Conservation (phyloP, 768 basidiomycete species). For the Tremella yokohamensis region DNA sequence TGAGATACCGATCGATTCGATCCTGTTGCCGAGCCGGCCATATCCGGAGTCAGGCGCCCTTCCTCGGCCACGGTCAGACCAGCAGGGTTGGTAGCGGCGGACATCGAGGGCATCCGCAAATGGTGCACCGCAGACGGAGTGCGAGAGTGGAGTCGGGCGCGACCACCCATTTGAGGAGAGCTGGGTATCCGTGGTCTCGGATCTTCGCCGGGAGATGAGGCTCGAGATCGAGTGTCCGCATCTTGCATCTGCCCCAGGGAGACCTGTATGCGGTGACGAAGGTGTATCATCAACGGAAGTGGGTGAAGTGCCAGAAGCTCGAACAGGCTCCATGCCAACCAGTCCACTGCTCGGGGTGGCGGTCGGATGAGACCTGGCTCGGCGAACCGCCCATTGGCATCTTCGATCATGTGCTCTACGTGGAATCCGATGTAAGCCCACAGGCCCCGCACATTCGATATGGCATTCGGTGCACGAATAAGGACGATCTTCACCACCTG, state of each 20-base stretch:
- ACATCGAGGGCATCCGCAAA: slow-evolving; percentile 1
- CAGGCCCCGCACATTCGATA: slow-evolving; percentile 26
- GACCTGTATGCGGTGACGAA: slow-evolving; percentile 24
- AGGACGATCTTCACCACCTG: slow-evolving; percentile 40
- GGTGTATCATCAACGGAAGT: slow-evolving; percentile 26
- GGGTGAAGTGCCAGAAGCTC: slow-evolving; percentile 29
- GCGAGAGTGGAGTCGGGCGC: slow-evolving; percentile 10
- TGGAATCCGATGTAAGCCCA: slow-evolving; percentile 29
- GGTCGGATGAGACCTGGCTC: not conserved
- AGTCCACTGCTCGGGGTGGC: slow-evolving; percentile 27
- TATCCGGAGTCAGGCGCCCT: slow-evolving; percentile 3
- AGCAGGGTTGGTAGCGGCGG: not conserved
- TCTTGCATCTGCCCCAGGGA: slow-evolving; percentile 13
- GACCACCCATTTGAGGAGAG: slow-evolving; percentile 16
- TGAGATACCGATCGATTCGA: not conserved
- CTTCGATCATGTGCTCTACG: slow-evolving; percentile 12
- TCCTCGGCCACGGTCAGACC: not conserved
- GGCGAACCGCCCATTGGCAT: slow-evolving; percentile 21
- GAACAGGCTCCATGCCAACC: slow-evolving; percentile 36
- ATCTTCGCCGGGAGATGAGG: slow-evolving; percentile 20
- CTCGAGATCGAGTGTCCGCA: slow-evolving; percentile 11
- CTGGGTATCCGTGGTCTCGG: slow-evolving; percentile 9
- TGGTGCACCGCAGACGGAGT: not conserved
- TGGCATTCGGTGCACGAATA: slow-evolving; percentile 26
- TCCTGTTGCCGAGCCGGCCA: not conserved